A percentile compares a stretch with the other conserved stretches of the same genome.
Conservation (phyloP, 805 yeast species). For the Ogataea wickerhamii region DNA sequence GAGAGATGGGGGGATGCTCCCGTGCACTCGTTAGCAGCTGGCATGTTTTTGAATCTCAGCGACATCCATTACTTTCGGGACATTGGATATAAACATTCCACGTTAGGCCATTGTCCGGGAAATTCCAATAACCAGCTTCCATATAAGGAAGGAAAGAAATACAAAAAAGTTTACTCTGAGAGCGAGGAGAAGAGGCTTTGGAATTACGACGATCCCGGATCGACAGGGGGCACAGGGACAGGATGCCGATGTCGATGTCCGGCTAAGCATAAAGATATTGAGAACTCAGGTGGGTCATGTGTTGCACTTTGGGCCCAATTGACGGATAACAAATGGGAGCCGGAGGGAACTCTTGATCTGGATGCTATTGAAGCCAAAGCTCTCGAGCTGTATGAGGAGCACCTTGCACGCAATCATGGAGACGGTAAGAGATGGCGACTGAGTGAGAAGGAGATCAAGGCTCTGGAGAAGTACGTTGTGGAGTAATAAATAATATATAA, state of each 20-base stretch:
- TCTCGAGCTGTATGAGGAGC: slow-evolving; percentile 19
- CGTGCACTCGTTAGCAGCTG: slow-evolving; percentile 82
- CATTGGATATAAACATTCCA: slow-evolving; percentile 83
- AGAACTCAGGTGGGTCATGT: slow-evolving; percentile 52
- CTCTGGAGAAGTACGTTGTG: slow-evolving; percentile 4
- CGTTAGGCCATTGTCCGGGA: slow-evolving; percentile 78
- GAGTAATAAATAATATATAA: too few relatives aligned
- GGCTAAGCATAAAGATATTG: slow-evolving; percentile 46
- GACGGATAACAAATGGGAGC: slow-evolving; percentile 26
- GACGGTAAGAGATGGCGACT: slow-evolving; percentile 28
- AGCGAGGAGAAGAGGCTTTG: slow-evolving; percentile 38
- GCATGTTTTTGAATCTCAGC: slow-evolving; percentile 61
- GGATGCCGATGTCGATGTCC: slow-evolving; percentile 92
- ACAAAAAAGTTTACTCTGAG: slow-evolving; percentile 32
- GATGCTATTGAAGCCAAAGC: slow-evolving; percentile 29
- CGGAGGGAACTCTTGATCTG: slow-evolving; percentile 21
- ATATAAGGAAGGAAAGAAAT: slow-evolving; percentile 35
- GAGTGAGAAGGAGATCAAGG: slow-evolving; percentile 17
- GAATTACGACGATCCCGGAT: slow-evolving; percentile 22
- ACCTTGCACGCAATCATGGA: slow-evolving; percentile 18
- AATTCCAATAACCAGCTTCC: slow-evolving; percentile 55
- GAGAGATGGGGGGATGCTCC: slow-evolving; percentile 99
- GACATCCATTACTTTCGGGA: slow-evolving; percentile 90
- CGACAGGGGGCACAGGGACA: slow-evolving; percentile 36
- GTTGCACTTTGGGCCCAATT: slow-evolving; percentile 45